Base-by-base conservation (phyloP, 768 basidiomycete genomes). In the Glaciozyma antarctica region DNA sequence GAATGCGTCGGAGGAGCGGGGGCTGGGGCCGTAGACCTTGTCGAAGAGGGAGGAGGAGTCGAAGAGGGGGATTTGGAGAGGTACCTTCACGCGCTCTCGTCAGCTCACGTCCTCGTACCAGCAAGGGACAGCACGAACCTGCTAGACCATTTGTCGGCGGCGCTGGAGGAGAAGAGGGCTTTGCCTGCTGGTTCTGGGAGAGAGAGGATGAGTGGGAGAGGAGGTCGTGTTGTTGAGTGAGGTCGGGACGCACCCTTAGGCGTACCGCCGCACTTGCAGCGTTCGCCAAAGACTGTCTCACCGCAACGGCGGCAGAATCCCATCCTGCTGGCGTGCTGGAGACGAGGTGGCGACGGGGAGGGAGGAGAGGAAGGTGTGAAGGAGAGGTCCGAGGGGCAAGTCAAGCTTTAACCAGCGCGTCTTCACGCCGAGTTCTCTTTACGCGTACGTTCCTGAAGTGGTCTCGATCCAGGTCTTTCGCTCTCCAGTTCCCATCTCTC, bases 281-380 rank as follows among this genome's bases (percentile, higher is more conserved):
- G 62, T 1, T 61, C 52, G 0, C 19, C 57, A 0, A 15, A 22
- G 0, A 52, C 54, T 15, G 56, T 62, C 28, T 66, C 69, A 0
- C 69, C 69, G 21, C 69, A 70, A 8, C 69, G 55, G 7, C 54
- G 30, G 22, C 69, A 70, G 63, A 64, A 70, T 2, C 69, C 69
- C 65, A 66, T 66, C 47, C 6, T 48, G 47, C 10, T 22, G 47
- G 21, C 47, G 19, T 8, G 47, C 47, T 48, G 38, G 38, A 15
- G 38, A n/a, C n/a, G n/a, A n/a, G n/a, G n/a, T 13, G 38, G 38
- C 13, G 38, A 7, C 10, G 13, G 7, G 38, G 13, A 41, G 38
- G 38, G 38, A 15, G n/a, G 38, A 41, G 38, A 2, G 13, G 38
- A 15, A 41, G 38, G 38, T 4, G 32, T 9, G 9, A 41, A 41